Base-by-base conservation (phyloP, 2,329 filamentous ascomycete genomes). In the Aspergillus pseudoglaucus region DNA sequence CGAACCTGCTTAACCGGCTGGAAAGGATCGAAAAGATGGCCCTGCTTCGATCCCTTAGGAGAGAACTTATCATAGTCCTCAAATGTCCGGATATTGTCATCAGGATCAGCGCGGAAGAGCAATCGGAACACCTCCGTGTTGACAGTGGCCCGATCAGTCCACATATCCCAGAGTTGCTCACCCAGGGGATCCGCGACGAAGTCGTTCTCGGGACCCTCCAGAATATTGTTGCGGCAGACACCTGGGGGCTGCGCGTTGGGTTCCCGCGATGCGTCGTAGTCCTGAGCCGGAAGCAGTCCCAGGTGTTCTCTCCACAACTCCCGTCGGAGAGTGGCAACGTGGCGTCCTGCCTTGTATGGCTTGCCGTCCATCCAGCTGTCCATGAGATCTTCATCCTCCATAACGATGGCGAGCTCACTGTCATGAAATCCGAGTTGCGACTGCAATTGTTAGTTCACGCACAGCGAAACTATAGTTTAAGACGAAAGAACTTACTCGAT, bases 281-380 rank as follows among this genome's bases (percentile, higher is more conserved):
- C 73, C 66, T 95, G 88, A 7, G 88, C 76, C 0, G 85, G 84
- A 8, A 95, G 75, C 7, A 95, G 77, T 39, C 91, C 91, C 1
- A 96, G 79, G 64, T 96, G 91, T 72, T 96, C 94, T 57, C 90
- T 83, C 82, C 88, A 95, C 53, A 96, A 81, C 64, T 90, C 83
- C 32, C 90, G 82, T 18, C 91, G 86, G 9, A 96, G 83, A 1
- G 85, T 88, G 4, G 88, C 75, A 1, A 90, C 90, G 61, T 91
- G 90, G 48, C 80, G 78, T 7, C 83, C 84, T 6, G 88, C 91
- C 27, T 75, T 78, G 72, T 79, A 95, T 0, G 81, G 81, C 18
- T 76, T 73, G 3, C 88, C 87, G 53, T 84, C 78, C 87, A 95
- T 94, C 51, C 68, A 71, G 15, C 83, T 84, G 12, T 86, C 79